Evolutionary conservation across 2,329 filamentous ascomycete species (phyloP).

Genomic region (Hortaea sp.): DNA sequence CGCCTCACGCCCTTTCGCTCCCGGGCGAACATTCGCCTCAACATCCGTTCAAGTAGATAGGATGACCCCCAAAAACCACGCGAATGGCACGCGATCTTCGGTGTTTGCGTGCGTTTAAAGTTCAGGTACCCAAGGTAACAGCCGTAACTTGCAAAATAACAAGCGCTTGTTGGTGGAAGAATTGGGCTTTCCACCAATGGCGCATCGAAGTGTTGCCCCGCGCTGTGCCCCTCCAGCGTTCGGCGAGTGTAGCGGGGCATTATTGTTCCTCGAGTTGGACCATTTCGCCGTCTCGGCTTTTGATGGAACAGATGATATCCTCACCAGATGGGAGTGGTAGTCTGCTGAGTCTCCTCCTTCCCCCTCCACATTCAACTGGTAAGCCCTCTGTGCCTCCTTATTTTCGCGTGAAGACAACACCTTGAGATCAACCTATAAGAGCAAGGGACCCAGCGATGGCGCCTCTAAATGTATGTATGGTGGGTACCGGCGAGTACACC

Average conservation of each 20-base stretch:
- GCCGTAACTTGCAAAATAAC: not conserved
- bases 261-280: not conserved
- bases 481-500: conserved; percentile 93
- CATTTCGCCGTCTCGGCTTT: conserved; percentile 1
- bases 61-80: not conserved
- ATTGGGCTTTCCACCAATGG: conserved; percentile 8
- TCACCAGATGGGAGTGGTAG: not conserved
- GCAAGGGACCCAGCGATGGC: conserved; percentile 29
- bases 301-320: not conserved
- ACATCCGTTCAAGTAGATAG: too few relatives aligned
- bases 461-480: conserved; percentile 41
- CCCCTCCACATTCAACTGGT: too few relatives aligned
- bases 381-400: too few relatives aligned
- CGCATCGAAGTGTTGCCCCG: not conserved
- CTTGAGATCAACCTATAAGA: too few relatives aligned
- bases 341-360: not conserved
- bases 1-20: too few relatives aligned
- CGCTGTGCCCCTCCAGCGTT: not conserved
- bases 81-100: not conserved
- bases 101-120: not conserved
- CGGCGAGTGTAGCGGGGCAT: not conserved
- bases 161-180: conserved; percentile 6
- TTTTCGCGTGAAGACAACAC: too few relatives aligned
- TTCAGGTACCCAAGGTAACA: not conserved
- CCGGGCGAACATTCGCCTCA: too few relatives aligned